Evolutionary conservation across 768 basidiomycete species (phyloP), one percentile per base, ranked within the genome.

Genomic region (Calvatia gigantea): DNA sequence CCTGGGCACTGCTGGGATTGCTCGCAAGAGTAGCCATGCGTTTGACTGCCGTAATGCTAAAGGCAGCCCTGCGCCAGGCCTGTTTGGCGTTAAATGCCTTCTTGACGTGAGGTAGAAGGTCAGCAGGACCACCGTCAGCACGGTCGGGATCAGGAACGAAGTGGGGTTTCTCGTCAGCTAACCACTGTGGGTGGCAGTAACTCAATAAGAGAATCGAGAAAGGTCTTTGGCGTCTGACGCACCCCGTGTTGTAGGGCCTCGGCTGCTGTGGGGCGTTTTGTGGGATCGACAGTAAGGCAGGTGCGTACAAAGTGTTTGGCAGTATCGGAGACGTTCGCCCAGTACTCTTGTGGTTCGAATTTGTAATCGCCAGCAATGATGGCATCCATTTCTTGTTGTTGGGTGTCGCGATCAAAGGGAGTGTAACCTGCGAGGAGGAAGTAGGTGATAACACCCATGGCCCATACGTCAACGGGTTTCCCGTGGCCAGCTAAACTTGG

Each of bases 381-480:
- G 31, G 96, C 96, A 65, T 96, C 86, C 87, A 94, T 95, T 73
- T 98, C 96, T 60, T 85, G 83, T 64, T 83, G 82, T 64, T 89
- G 89, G 2, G 81, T 85, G 56, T 98, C 95, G 23, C 93, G 85
- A 69, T 98, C 95, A 67, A 99, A 99, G 1, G 97, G 97, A 4
- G 97, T 99, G 75, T 98, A 95, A 2, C 91, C 89, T 64, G 75
- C 73, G 27, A 98, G 86, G 3, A 98, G 75, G 86, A 97, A 97
- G 73, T 98, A 98, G 11, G 96, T 91, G 70, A 99, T 95, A 46
- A 99, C 96, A 35, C 96, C 96, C 84, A 98, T 95, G 1, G 96
- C 94, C 95, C 94, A 95, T 53, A 96, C 73, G 64, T 96, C 96
- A 15, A 97, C 95, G 7, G 95, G 94, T 72, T 91, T 97, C 38